These are phyloP conservation scores for Millerago galiae DNA, from an alignment of 805 yeast genomes.

Conservation along the genomic window DNA sequence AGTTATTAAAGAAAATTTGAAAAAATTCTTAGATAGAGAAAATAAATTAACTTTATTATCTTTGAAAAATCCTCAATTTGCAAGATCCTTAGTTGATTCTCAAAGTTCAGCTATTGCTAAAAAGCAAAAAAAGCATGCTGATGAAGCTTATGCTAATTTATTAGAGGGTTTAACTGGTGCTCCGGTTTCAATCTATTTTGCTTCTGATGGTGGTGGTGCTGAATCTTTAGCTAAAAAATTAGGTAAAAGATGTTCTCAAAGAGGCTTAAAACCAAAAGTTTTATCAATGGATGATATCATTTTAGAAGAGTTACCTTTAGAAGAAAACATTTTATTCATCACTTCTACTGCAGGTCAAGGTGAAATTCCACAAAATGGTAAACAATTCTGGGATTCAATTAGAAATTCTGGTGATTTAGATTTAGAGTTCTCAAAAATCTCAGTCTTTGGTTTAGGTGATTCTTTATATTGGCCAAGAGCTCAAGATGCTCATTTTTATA, in stretches of 20 bases:
- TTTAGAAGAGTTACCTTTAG: conserved; percentile 46
- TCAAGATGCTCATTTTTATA: conserved; percentile 89
- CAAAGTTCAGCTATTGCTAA: conserved; percentile 55
- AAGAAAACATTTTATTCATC: conserved; percentile 45
- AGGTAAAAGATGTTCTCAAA: conserved; percentile 49
- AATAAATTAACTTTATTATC: conserved; percentile 78
- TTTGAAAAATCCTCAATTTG: conserved; percentile 62
- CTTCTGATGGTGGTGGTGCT: conserved; percentile 89
- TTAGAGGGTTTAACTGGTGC: conserved; percentile 90
- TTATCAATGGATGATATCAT: conserved; percentile 57
- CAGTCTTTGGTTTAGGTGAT: conserved; percentile 89
- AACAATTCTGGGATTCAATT: conserved; percentile 67
- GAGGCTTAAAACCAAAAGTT: conserved; percentile 43
- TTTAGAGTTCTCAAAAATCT: conserved; percentile 56
- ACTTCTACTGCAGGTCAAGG: conserved; percentile 97
- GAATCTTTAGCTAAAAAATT: conserved; percentile 72
- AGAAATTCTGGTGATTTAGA: conserved; percentile 64
- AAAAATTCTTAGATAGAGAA: conserved; percentile 81
- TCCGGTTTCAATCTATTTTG: conserved; percentile 69
- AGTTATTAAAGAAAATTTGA: conserved; percentile 66
- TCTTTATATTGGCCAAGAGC: conserved; percentile 97
- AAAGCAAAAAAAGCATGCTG: conserved; percentile 61
- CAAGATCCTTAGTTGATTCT: conserved; percentile 61
- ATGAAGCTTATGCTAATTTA: conserved; percentile 67
- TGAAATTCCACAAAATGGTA: conserved; percentile 76